A percentile compares a stretch with the other conserved stretches of the same genome.
Conservation (phyloP, 2,329 filamentous ascomycete genomes). For the Penicillium griseofulvum region DNA sequence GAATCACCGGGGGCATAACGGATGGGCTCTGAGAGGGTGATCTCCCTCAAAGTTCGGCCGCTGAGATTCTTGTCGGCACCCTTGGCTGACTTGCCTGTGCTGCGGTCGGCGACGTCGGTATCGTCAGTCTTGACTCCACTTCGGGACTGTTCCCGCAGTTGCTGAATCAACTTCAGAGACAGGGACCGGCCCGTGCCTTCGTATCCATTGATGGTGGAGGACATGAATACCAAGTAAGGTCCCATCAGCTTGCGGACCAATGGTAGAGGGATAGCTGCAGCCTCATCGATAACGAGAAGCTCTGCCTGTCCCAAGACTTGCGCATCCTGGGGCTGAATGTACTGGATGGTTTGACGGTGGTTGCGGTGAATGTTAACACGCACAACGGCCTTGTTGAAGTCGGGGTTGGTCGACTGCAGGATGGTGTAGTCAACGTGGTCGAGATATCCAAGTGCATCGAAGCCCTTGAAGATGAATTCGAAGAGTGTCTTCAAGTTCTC, state of each 20-base stretch:
- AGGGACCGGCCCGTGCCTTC: conserved; percentile 94
- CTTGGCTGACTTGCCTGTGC: conserved; percentile 71
- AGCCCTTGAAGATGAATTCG: conserved; percentile 97
- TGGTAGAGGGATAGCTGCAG: conserved; percentile 90
- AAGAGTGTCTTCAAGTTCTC: conserved; percentile 99
- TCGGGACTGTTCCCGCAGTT: conserved; percentile 88
- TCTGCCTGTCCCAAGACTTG: conserved; percentile 95
- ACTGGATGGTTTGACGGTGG: conserved; percentile 96
- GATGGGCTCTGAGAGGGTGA: conserved; percentile 90
- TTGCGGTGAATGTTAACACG: conserved; percentile 92
- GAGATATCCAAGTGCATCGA: conserved; percentile 88
- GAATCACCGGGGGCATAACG: conserved; percentile 86
- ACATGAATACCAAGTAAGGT: conserved; percentile 97
- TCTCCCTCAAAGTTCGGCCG: conserved; percentile 82
- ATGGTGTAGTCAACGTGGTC: conserved; percentile 98
- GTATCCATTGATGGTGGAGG: conserved; percentile 97
- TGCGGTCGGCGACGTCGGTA: conserved; percentile 70
- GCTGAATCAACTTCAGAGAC: conserved; percentile 94
- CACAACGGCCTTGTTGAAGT: conserved; percentile 98
- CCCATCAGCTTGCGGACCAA: conserved; percentile 92
- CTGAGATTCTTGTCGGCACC: conserved; percentile 58
- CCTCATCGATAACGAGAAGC: conserved; percentile 93
- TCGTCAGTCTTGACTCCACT: conserved; percentile 58
- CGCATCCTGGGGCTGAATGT: conserved; percentile 93
- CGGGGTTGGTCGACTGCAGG: conserved; percentile 94